Percentiles rank a stretch among this genome's conserved stretches.
Conservation (phyloP, 805 yeast species). For the Helenozyma rhizophorensis region DNA sequence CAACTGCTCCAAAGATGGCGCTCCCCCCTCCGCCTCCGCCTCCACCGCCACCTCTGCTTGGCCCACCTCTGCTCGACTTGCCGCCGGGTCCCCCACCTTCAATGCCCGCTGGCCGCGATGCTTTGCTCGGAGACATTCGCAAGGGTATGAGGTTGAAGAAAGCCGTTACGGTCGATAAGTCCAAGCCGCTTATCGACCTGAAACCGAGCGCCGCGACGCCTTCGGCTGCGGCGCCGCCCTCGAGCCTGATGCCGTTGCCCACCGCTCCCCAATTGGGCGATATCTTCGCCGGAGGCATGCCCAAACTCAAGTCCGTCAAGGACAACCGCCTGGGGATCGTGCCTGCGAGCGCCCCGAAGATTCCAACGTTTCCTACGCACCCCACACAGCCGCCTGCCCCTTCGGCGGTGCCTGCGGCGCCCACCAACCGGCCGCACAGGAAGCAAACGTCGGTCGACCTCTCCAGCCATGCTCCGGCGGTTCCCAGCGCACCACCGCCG, state of each 20-base stretch:
- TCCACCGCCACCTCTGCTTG: slow-evolving; percentile 25
- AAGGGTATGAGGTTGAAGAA: slow-evolving; percentile 45
- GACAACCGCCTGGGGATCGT: slow-evolving; percentile 36
- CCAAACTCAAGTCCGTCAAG: slow-evolving; percentile 49
- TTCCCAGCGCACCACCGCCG: slow-evolving; percentile 12
- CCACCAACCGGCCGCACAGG: slow-evolving; percentile 13
- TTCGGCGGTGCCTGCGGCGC: slow-evolving; percentile 12
- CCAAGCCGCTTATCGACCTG: slow-evolving; percentile 54
- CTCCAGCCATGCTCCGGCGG: slow-evolving; percentile 6
- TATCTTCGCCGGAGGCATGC: slow-evolving; percentile 75
- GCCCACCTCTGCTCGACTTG: slow-evolving; percentile 13
- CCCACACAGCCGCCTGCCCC: slow-evolving; percentile 10
- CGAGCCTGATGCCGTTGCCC: slow-evolving; percentile 14
- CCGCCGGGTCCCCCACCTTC: slow-evolving; percentile 20
- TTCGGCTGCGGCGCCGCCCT: slow-evolving; percentile 23
- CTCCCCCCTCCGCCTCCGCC: slow-evolving; percentile 27
- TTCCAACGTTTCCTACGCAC: slow-evolving; percentile 20
- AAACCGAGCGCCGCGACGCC: slow-evolving; percentile 5
- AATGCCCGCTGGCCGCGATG: slow-evolving; percentile 32
- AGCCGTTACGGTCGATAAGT: slow-evolving; percentile 41
- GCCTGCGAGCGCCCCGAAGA: slow-evolving; percentile 35
- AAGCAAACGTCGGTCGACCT: slow-evolving; percentile 6
- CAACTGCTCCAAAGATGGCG: no score
- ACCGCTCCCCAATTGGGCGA: slow-evolving; percentile 54
- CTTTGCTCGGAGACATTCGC: slow-evolving; percentile 75